phyloP scores from a whole-genome alignment of 495 filamentous ascomycete genomes.

The Hypoxylon perforatum region DNA sequence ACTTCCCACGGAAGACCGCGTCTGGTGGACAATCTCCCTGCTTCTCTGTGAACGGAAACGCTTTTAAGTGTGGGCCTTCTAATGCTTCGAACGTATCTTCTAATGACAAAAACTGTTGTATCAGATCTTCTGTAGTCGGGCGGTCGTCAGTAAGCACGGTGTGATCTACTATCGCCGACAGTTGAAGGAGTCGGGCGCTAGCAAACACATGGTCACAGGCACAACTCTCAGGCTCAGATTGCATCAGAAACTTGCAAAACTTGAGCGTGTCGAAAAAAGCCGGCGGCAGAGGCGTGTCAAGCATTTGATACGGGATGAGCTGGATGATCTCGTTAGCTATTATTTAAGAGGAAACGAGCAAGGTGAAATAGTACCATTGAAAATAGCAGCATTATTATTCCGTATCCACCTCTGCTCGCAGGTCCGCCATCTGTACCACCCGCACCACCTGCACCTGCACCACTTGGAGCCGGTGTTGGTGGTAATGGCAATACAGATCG shows the following conservation, averaged over 20 bases:
- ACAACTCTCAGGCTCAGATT: conserved; percentile 34
- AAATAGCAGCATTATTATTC: conserved; percentile 55
- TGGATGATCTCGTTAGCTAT: conserved; percentile 24
- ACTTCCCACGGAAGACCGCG: conserved; percentile 65
- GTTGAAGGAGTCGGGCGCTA: conserved; percentile 47
- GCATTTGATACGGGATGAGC: conserved; percentile 50
- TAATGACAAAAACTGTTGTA: conserved; percentile 47
- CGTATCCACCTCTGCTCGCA: conserved; percentile 41
- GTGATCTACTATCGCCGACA: conserved; percentile 44
- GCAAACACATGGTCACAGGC: conserved; percentile 48
- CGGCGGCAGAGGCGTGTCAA: conserved; percentile 46
- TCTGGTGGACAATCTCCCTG: conserved; percentile 47
- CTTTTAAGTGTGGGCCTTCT: conserved; percentile 44
- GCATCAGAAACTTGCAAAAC: conserved; percentile 41
- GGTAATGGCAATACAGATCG: conserved; percentile 47
- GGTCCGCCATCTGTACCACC: neutral
- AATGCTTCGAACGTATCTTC: conserved; percentile 50
- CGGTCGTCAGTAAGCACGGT: conserved; percentile 48
- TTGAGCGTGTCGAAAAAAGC: conserved; percentile 52
- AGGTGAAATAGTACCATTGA: conserved; percentile 48
- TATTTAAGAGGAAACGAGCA: neutral
- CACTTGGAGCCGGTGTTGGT: neutral
- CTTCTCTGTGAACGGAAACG: conserved; percentile 45
- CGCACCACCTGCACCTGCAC: too few species aligned
- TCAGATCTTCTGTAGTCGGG: conserved; percentile 41